Evolutionary conservation across 176 grass and related monocot genomes (phyloP).

Genomic region (Carex littledalei): DNA sequence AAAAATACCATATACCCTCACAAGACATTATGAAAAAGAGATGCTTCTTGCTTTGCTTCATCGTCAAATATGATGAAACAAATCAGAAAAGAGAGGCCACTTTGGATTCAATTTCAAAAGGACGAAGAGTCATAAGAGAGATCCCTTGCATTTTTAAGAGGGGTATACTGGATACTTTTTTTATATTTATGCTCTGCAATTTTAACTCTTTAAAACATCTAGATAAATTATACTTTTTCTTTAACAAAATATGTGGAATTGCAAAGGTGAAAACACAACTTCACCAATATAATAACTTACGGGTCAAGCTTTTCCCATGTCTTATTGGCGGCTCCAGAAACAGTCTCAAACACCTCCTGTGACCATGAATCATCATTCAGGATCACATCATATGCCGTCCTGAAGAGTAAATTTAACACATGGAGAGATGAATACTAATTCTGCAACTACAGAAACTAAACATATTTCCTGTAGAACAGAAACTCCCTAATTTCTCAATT

Average conservation of each 20-base stretch:
- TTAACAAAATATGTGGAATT: neutral
- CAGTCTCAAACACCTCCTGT: conserved; percentile 59
- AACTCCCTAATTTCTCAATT: neutral
- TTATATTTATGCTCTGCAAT: neutral
- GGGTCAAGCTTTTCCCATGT: conserved; percentile 90
- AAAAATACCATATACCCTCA: neutral
- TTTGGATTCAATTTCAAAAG: neutral
- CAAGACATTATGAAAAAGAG: neutral
- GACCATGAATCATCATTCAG: conserved; percentile 90
- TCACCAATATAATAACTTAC: conserved; percentile 39
- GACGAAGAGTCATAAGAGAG: neutral
- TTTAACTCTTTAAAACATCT: neutral
- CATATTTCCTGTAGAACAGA: neutral
- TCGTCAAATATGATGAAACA: neutral
- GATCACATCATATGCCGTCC: conserved; percentile 95
- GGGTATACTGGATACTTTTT: neutral
- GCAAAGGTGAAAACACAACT: neutral
- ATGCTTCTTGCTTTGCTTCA: neutral
- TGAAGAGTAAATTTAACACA: conserved; percentile 22
- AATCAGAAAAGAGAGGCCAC: neutral
- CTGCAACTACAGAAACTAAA: neutral
- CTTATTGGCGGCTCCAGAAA: conserved; percentile 66
- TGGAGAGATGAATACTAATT: neutral
- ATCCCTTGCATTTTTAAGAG: neutral
- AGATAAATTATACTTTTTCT: neutral